Base-by-base conservation (phyloP, 2,329 filamentous ascomycete genomes). In the Stagonosporopsis chrysanthemi region DNA sequence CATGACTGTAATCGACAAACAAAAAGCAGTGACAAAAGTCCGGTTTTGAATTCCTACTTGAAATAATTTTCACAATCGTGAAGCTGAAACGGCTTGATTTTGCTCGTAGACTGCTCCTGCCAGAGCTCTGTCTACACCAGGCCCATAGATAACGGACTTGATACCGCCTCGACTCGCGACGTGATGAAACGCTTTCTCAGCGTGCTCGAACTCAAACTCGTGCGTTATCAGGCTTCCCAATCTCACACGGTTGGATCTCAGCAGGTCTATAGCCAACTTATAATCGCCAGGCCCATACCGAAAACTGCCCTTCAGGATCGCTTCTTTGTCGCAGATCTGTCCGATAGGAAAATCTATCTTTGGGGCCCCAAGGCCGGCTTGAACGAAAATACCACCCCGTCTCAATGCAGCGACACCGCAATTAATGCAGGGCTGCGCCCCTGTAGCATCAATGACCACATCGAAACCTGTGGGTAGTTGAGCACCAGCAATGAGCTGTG, bases 231-330 rank as follows among this genome's bases (percentile, higher is more conserved):
- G 58, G 33, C 46, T 48, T 7, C 49, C 40, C 15, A 67, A 48
- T n/a, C 53, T 36, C 24, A 66, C 50, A 9, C 58, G 55, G 3
- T 56, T 47, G 8, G 53, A 61, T 3, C 44, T 14, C 6, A 69
- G 35, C 12, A 69, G 36, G 22, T 62, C 54, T 3, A 69, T 60
- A 4, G 60, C 62, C 29, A 67, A 29, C 29, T 61, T 57, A 41
- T 71, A 74, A 48, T 69, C 67, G 4, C 68, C 70, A 19, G 68
- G 63, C 1, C 66, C 66, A 43, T 74, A 73, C 19, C 71, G 63
- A 46, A 74, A 72, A 44, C 63, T 68, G 6, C 64, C 65, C 33
- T 67, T 70, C 42, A 67, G 53, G 3, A 50, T 61, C 6, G 56
- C 62, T 55, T 72, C 70, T 42, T 71, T 71, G 24, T 63, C 62